Conservation (phyloP, 352 stramenopile genomes). For the Phytophthora idaei region DNA sequence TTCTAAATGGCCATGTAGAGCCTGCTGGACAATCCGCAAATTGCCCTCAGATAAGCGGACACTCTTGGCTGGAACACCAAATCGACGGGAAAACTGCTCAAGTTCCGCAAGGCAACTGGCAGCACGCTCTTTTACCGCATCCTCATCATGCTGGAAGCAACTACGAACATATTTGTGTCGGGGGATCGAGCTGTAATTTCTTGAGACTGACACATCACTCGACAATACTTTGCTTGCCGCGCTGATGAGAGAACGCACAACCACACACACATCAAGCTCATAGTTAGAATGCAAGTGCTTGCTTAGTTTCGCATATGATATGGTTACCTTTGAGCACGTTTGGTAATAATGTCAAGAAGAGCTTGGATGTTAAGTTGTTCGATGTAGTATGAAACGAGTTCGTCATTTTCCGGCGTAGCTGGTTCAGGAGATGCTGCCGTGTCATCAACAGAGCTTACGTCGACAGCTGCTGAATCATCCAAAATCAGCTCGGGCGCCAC, state of each 20-base stretch:
- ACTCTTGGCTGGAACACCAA: slow-evolving; percentile 49
- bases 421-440: background rate
- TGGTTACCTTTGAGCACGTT: slow-evolving; percentile 46
- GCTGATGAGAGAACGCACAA: slow-evolving; percentile 13
- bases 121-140: slow-evolving; percentile 45
- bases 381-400: slow-evolving; percentile 31
- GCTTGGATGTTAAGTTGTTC: slow-evolving; percentile 37
- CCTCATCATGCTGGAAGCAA: slow-evolving; percentile 55
- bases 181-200: slow-evolving; percentile 45
- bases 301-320: background rate
- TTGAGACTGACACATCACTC: slow-evolving; percentile 5
- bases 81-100: slow-evolving; percentile 49
- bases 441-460: background rate
- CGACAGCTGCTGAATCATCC: slow-evolving; percentile 9
- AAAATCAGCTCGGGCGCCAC: background rate
- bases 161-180: slow-evolving; percentile 55
- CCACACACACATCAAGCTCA: slow-evolving; percentile 5
- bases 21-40: slow-evolving; percentile 55
- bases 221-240: slow-evolving; percentile 19
- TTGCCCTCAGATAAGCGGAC: slow-evolving; percentile 50
- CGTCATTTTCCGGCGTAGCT: background rate
- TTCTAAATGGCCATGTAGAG: slow-evolving; percentile 65
- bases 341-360: slow-evolving; percentile 28
- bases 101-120: slow-evolving; percentile 45
- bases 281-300: background rate